Conservation (phyloP, 1,284 basidiomycete genomes). For the Naganishia sp. region DNA sequence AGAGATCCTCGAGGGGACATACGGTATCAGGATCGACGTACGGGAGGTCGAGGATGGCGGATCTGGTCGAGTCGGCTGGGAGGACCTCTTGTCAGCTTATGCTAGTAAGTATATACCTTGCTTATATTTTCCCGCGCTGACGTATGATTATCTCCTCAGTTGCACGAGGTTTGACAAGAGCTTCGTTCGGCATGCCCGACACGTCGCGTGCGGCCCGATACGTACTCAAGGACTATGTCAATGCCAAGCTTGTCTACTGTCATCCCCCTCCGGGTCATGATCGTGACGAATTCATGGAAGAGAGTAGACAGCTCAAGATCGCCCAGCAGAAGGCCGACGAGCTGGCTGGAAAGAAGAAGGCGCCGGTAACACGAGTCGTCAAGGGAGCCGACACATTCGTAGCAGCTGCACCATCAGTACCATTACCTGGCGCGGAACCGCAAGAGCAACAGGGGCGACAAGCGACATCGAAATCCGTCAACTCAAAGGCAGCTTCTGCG, state of each 20-base stretch:
- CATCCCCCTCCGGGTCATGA: constrained; percentile 75
- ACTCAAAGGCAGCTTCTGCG: constrained; percentile 47
- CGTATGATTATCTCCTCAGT: constrained; percentile 58
- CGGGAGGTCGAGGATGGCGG: constrained; percentile 79
- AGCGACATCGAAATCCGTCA: constrained; percentile 43
- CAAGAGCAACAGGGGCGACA: constrained; percentile 38
- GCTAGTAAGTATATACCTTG: constrained; percentile 67
- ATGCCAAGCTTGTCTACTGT: constrained; percentile 86
- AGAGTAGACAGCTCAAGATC: constrained; percentile 67
- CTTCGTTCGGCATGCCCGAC: constrained; percentile 96
- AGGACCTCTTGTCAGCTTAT: constrained; percentile 83
- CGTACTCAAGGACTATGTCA: constrained; percentile 96
- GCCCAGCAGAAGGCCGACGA: constrained; percentile 57
- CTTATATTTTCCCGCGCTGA: background rate
- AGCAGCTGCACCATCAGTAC: constrained; percentile 36
- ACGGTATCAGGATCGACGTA: constrained; percentile 78
- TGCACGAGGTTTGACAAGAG: constrained; percentile 87
- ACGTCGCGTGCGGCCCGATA: constrained; percentile 91
- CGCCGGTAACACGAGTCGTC: constrained; percentile 77
- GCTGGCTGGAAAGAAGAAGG: constrained; percentile 68
- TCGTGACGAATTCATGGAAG: constrained; percentile 74
- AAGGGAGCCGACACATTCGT: constrained; percentile 82
- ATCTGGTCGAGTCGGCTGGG: constrained; percentile 71
- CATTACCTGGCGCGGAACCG: constrained; percentile 35
- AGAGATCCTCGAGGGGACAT: constrained; percentile 82